Percentiles rank a stretch among this genome's conserved stretches.
Conservation (phyloP, 2,329 filamentous ascomycete genomes). For the Pseudogymnoascus sp. region DNA sequence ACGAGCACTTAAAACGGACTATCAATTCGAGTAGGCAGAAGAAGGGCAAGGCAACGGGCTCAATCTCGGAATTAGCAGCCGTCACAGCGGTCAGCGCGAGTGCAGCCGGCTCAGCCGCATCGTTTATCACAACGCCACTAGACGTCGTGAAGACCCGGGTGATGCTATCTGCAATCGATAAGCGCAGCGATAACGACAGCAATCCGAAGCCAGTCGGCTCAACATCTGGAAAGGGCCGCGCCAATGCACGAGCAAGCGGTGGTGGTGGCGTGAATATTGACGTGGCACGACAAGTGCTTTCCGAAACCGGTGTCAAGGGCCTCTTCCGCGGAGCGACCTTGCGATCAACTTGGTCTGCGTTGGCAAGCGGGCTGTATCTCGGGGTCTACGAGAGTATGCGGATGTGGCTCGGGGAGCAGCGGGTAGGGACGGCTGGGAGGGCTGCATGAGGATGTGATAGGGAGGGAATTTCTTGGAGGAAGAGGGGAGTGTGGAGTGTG, state of each 20-base stretch:
- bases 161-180: conserved; percentile 59
- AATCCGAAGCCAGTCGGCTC: background rate
- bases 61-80: conserved; percentile 54
- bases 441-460: background rate
- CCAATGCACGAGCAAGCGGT: conserved; percentile 16
- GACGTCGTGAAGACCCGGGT: conserved; percentile 87
- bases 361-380: conserved; percentile 77
- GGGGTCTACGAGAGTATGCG: conserved; percentile 79
- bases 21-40: conserved; percentile 39
- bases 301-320: conserved; percentile 59
- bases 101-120: conserved; percentile 62
- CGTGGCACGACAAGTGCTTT: conserved; percentile 57
- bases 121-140: conserved; percentile 76
- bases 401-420: conserved; percentile 40
- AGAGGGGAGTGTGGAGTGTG: background rate
- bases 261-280: conserved; percentile 33
- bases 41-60: conserved; percentile 18
- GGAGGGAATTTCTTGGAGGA: background rate
- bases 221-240: conserved; percentile 20
- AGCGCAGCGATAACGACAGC: conserved; percentile 17
- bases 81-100: conserved; percentile 70
- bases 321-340: conserved; percentile 70
- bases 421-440: background rate
- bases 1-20: conserved; percentile 57
- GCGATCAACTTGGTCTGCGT: conserved; percentile 68